Evolutionary conservation across 2,329 filamentous ascomycete genomes (phyloP).

Genomic region (Fusarium sarcochroum): DNA sequence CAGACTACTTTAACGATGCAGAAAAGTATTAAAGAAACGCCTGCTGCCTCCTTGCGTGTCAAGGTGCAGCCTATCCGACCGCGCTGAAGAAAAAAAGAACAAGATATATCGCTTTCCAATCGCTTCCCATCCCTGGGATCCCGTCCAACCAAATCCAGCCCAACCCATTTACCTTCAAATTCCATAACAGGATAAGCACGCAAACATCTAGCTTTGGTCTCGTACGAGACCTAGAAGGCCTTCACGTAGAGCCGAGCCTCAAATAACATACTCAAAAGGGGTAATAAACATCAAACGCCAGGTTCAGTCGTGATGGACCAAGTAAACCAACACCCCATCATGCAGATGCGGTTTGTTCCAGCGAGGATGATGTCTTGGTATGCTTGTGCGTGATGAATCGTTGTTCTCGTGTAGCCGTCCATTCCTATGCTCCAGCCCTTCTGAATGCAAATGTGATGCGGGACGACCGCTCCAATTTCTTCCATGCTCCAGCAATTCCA

Average conservation of each 20-base stretch:
- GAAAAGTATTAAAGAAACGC: conserved; percentile 19
- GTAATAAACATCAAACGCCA: conserved; percentile 36
- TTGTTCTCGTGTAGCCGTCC: conserved; percentile 44
- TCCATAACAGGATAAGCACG: neutral
- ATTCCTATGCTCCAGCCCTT: conserved; percentile 40
- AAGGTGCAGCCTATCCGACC: conserved; percentile 1
- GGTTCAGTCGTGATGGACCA: conserved; percentile 26
- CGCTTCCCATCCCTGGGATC: conserved; percentile 9
- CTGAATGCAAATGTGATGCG: conserved; percentile 44
- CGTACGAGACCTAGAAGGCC: neutral
- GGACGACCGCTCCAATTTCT: conserved; percentile 41
- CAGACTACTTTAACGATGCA: conserved; percentile 4
- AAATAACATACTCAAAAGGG: neutral
- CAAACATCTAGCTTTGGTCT: neutral
- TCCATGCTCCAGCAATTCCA: conserved; percentile 38
- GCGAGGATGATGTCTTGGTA: conserved; percentile 34
- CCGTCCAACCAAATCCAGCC: conserved; percentile 26
- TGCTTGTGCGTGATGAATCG: conserved; percentile 42
- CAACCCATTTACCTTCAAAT: conserved; percentile 17
- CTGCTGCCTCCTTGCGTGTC: neutral
- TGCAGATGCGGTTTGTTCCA: conserved; percentile 31
- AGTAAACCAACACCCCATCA: conserved; percentile 34
- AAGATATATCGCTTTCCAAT: conserved; percentile 18
- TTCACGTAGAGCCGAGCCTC: neutral
- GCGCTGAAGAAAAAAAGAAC: neutral